A percentile compares a stretch with the other conserved stretches of the same genome.
Evolutionary conservation across 768 basidiomycete genomes (phyloP).

Genomic region (Dentipellis sp.): DNA sequence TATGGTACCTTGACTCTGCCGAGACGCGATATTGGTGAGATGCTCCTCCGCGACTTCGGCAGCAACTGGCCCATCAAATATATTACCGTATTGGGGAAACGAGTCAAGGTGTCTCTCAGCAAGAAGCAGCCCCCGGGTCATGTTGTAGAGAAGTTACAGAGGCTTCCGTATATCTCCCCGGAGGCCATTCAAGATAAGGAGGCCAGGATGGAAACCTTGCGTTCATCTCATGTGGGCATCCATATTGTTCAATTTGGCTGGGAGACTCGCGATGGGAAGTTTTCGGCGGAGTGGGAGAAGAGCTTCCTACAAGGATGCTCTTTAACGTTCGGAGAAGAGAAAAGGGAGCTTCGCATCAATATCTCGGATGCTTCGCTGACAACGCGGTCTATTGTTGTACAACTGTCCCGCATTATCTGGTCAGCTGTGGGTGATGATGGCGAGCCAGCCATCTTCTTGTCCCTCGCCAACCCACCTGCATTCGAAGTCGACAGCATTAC

Average conservation of each 20-base stretch:
- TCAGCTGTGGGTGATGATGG: slow-evolving; percentile 27
- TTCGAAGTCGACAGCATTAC: slow-evolving; percentile 21
- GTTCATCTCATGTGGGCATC: slow-evolving; percentile 22
- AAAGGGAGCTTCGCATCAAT: slow-evolving; percentile 37
- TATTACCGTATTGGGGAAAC: slow-evolving; percentile 24
- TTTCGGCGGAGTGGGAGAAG: slow-evolving; percentile 52
- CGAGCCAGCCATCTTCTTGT: slow-evolving; percentile 30
- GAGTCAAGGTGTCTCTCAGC: slow-evolving; percentile 20
- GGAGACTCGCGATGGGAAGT: slow-evolving; percentile 47
- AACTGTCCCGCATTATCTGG: slow-evolving; percentile 33
- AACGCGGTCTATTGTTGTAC: slow-evolving; percentile 31
- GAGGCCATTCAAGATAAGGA: slow-evolving; percentile 1
- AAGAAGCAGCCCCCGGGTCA: slow-evolving; percentile 10
- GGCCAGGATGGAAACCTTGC: slow-evolving; percentile 17
- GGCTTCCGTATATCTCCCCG: slow-evolving; percentile 9
- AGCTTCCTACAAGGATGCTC: slow-evolving; percentile 16
- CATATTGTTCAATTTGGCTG: slow-evolving; percentile 46
- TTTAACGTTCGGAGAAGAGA: slow-evolving; percentile 30
- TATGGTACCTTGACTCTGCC: slow-evolving; percentile 42
- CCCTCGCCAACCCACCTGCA: slow-evolving; percentile 30
- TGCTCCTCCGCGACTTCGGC: slow-evolving; percentile 37
- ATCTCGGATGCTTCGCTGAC: slow-evolving; percentile 16
- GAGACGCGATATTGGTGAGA: slow-evolving; percentile 24
- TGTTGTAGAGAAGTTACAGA: slow-evolving; percentile 15
- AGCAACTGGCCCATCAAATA: slow-evolving; percentile 8